Evolutionary conservation across 805 yeast genomes (phyloP), one percentile per base, ranked within the genome.

Genomic region (Candida silvicultrix): DNA sequence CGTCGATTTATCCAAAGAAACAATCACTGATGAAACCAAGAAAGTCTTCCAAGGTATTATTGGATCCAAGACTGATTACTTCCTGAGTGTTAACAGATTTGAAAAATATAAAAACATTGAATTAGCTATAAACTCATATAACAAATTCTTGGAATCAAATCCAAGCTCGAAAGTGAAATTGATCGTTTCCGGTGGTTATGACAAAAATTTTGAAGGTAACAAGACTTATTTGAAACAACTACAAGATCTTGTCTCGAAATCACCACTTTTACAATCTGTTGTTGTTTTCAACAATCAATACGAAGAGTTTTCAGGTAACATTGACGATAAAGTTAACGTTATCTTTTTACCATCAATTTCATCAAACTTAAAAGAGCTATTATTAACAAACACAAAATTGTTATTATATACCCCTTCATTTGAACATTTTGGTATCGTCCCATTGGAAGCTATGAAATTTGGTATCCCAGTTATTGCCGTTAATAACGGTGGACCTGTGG

Each of bases 401-500:
- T 70, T 94, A 20, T 66, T 90, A 40, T 94, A 94, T 60, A 94
- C 99, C 0, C 99, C 99, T 3, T 73, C 85, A 0, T 77, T 76
- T 56, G 99, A 94, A 64, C 99, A 94, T 67, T 94, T 94, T 61
- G 99, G 99, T 14, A 94, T 94, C 52, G 99, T 94, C 10, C 99
- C 99, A 1, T 73, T 94, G 15, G 99, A 94, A 62, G 90, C 96
- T 12, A 90, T 94, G 97, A 74, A 83, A 41, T 72, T 78, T 47
- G 84, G 86, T 25, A 83, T 83, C 0, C 89, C 96, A 0, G 97
- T 90, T 0, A 67, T 94, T 43, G 97, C 97, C 0, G 83, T 84
- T 5, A 80, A 86, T 57, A 80, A 80, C 36, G 99, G 99, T 23
- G 99, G 99, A 0, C 99, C 99, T 0, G 65, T 82, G 32, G 99